Conservation (phyloP, 164 flowering plant genomes). For the Kingdonia uniflora region DNA sequence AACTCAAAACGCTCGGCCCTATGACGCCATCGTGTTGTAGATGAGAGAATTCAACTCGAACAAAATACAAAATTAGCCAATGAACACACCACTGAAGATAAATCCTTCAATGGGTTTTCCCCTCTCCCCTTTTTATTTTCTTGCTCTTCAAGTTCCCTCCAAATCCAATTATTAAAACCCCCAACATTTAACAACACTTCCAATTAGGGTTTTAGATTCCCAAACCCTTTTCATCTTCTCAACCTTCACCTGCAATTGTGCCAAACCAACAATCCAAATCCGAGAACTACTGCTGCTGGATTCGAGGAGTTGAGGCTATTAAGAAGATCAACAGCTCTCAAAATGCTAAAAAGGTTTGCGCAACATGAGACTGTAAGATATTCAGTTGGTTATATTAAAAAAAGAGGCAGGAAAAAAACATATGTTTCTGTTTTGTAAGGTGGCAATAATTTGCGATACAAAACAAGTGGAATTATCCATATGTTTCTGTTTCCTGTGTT, state of each 20-base stretch:
- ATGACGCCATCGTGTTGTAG: no score
- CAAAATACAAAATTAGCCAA: no score
- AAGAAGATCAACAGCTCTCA: conserved; percentile 34
- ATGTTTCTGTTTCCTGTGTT: not conserved
- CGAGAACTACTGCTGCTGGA: conserved; percentile 76
- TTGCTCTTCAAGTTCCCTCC: not conserved
- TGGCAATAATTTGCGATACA: not conserved
- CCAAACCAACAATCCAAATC: no score
- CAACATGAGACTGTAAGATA: conserved; percentile 62
- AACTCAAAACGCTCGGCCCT: no score
- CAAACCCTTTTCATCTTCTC: no score
- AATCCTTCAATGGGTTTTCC: not conserved
- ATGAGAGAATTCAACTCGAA: no score
- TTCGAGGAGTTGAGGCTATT: conserved; percentile 68
- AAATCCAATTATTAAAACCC: no score
- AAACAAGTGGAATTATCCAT: not conserved
- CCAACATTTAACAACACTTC: not conserved
- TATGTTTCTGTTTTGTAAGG: not conserved
- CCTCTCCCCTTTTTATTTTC: no score
- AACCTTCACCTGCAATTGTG: no score
- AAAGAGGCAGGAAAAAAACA: not conserved
- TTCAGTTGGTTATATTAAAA: not conserved
- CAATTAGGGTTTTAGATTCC: not conserved
- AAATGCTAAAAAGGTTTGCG: conserved; percentile 45
- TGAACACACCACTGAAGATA: not conserved